A percentile compares a stretch with the other conserved stretches of the same genome.
phyloP scores from a whole-genome alignment of 441 rosid species.

The Populus hybrid region DNA sequence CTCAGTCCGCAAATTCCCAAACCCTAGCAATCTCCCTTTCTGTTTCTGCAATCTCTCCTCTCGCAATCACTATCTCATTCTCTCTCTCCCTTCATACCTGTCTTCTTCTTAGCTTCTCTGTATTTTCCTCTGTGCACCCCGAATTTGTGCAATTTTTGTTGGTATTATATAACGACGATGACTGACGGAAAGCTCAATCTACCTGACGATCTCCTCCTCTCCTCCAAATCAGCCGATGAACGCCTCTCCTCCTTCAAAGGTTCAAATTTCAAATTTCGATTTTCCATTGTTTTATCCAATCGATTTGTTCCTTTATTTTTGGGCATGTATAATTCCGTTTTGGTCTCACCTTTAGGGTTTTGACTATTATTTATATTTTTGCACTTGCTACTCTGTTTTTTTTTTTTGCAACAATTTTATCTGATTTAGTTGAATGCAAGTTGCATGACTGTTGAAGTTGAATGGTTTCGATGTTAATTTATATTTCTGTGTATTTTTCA shows the following conservation, averaged over 20 bases:
- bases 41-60: not conserved
- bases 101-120: not conserved
- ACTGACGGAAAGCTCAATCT: constrained; percentile 66
- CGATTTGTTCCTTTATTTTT: not conserved
- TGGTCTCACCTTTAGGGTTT: not conserved
- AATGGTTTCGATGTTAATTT: not conserved
- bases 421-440: not conserved
- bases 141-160: not conserved
- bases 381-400: not conserved
- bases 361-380: not conserved
- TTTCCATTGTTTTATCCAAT: not conserved
- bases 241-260: constrained; percentile 42
- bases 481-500: not conserved
- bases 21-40: not conserved
- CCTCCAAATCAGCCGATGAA: constrained; percentile 45
- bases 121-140: not conserved
- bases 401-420: not conserved
- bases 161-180: constrained; percentile 31
- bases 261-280: constrained; percentile 10
- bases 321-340: not conserved
- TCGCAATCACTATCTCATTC: not conserved
- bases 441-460: not conserved
- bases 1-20: not conserved
- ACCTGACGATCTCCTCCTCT: constrained; percentile 66
- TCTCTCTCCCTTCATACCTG: not conserved